Base-by-base conservation (phyloP, 2,329 filamentous ascomycete species). In the Trichoderma brevicompactum region DNA sequence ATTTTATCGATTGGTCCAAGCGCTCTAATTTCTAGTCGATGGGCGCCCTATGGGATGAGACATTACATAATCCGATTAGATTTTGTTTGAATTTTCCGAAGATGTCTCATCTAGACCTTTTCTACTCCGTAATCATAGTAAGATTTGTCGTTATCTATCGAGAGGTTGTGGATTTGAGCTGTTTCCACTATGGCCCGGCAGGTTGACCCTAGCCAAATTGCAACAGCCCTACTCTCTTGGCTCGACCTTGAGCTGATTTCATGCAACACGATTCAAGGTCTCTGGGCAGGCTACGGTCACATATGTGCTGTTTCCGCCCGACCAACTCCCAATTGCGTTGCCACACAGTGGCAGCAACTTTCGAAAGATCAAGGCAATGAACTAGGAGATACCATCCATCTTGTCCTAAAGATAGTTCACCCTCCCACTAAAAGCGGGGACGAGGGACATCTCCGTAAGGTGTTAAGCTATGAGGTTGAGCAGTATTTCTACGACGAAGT, bases 381-480 rank as follows among this genome's bases (percentile, higher is more conserved):
- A 8, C 43, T 52, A 8, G 68, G 66, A 41, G 66, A 68, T 13
- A 74, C 72, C 1, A 76, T 78, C 15, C 76, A 74, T 1, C 75
- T 87, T 41, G 80, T 90, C 10, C 74, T 90, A 7, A 90, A 90
- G 71, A 79, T 87, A 61, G 86, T 89, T 44, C 81, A 81, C 0
- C 85, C 85, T 7, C 70, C 74, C 44, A 61, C 66, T 36, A 67
- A 60, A 0, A 82, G 87, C 41, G 69, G 76, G 3, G 83, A 88
- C 43, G 87, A 90, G 70, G 86, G 87, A 0, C 87, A 90, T 68
- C 70, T 86, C 0, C 82, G 88, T 7, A 91, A 91, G 71, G 82
- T 90, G 66, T 74, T 90, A 34, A 89, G 86, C 71, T 91, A 91
- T 68, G 80, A 87, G 52, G 85, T 89, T 3, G 88, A 91, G 74